phyloP scores from a whole-genome alignment of 2,329 filamentous ascomycete genomes.

The Cladosporium colombiae region DNA sequence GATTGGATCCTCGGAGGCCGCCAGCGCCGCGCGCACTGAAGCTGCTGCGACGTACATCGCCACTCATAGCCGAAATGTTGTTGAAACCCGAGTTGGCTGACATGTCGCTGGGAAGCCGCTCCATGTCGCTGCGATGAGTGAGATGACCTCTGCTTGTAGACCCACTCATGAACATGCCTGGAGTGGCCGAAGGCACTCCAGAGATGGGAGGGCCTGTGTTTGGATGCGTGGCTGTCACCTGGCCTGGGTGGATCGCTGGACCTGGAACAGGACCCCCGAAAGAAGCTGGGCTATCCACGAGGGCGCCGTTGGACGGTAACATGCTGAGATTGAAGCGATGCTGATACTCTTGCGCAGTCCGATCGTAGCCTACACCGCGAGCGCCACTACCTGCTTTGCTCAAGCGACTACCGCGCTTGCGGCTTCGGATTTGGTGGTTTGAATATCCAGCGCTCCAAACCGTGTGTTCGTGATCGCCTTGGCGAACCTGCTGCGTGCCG shows the following conservation, averaged over 20 bases:
- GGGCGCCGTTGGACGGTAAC: not conserved
- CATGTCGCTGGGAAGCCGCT: not conserved
- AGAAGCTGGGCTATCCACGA: not conserved
- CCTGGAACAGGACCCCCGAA: not conserved
- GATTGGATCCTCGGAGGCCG: not conserved
- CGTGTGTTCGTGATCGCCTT: not conserved
- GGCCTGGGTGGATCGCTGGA: not conserved
- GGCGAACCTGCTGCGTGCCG: not conserved
- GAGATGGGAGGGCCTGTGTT: not conserved
- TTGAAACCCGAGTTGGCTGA: not conserved
- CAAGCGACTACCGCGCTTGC: constrained; percentile 4
- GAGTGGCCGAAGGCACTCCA: not conserved
- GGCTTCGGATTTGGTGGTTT: not conserved
- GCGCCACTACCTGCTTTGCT: not conserved
- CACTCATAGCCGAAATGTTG: not conserved
- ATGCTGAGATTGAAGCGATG: not conserved
- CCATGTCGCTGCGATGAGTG: not conserved
- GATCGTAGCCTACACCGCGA: not conserved
- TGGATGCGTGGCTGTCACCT: not conserved
- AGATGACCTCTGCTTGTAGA: not conserved
- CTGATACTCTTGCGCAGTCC: not conserved
- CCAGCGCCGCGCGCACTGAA: not conserved
- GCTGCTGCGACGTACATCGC: constrained; percentile 8
- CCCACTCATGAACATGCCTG: not conserved
- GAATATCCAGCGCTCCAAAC: not conserved